Evolutionary conservation across 768 basidiomycete species (phyloP).

Genomic region (Amanita exitialis): DNA sequence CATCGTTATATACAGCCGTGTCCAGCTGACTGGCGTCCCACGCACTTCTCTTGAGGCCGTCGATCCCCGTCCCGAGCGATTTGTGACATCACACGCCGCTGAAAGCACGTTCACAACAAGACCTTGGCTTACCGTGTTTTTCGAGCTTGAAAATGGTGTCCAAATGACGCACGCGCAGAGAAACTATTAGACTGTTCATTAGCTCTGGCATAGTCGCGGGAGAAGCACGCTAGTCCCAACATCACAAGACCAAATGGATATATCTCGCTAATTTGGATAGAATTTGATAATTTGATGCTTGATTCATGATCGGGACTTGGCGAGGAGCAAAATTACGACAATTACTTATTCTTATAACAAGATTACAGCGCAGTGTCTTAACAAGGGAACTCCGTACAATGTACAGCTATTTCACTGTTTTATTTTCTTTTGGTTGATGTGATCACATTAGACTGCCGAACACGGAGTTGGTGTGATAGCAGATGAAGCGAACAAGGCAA

Average conservation of each 20-base stretch:
- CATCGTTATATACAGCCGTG: background rate
- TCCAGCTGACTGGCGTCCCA: background rate
- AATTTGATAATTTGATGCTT: background rate
- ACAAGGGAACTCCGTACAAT: background rate
- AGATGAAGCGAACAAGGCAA: background rate
- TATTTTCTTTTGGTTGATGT: background rate
- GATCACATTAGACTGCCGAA: background rate
- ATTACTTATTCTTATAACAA: background rate
- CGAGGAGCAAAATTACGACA: background rate
- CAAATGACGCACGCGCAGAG: background rate
- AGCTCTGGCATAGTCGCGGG: background rate
- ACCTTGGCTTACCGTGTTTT: background rate
- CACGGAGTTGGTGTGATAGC: background rate
- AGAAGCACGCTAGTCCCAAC: background rate
- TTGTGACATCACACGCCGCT: background rate
- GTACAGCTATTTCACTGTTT: background rate
- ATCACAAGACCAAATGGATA: background rate
- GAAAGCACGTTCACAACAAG: background rate
- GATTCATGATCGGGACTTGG: background rate
- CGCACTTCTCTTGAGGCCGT: background rate
- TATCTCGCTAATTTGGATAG: background rate
- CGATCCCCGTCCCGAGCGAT: background rate
- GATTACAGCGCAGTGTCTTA: background rate
- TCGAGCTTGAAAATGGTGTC: background rate
- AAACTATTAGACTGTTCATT: background rate